A percentile compares a stretch with the other conserved stretches of the same genome.
Evolutionary conservation across 805 yeast genomes (phyloP).

Genomic region (Metschnikowia corniflorae): DNA sequence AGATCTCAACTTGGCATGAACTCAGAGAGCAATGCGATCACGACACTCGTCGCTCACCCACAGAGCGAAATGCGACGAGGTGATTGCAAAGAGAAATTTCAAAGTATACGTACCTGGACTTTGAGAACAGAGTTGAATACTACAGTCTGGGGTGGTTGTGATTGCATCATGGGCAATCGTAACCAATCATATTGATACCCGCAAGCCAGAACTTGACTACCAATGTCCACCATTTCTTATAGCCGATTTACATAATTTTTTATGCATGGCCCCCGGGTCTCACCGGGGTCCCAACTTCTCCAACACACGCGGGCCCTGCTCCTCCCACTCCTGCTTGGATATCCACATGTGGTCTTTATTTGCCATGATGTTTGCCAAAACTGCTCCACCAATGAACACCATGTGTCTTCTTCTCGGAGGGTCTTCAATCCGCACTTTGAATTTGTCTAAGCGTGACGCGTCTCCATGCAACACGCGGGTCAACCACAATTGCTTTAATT

Average conservation of each 20-base stretch:
- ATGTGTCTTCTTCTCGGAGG: constrained; percentile 98
- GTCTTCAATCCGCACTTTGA: constrained; percentile 95
- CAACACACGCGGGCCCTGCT: constrained; percentile 84
- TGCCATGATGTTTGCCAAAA: constrained; percentile 95
- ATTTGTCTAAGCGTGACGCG: constrained; percentile 80
- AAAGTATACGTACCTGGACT: too few species aligned
- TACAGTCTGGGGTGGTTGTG: too few species aligned
- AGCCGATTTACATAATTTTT: not conserved
- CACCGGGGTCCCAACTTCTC: constrained; percentile 90
- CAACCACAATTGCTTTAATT: constrained; percentile 93
- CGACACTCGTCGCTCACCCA: too few species aligned
- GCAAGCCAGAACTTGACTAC: too few species aligned
- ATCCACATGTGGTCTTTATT: constrained; percentile 99
- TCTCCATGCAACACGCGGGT: constrained; percentile 84
- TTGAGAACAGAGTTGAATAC: too few species aligned
- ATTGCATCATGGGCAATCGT: too few species aligned
- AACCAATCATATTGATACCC: too few species aligned
- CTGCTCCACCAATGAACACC: constrained; percentile 99
- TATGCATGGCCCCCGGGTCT: too few species aligned
- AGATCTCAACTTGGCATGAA: constrained; percentile 32
- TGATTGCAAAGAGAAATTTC: too few species aligned
- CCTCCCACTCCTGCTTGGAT: constrained; percentile 95
- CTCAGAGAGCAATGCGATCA: too few species aligned
- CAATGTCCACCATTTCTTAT: too few species aligned
- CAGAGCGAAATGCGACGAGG: too few species aligned